Percentiles rank a stretch among this genome's conserved stretches.
phyloP scores from a whole-genome alignment of 257 asterid genomes.

The Primulina eburnea region DNA sequence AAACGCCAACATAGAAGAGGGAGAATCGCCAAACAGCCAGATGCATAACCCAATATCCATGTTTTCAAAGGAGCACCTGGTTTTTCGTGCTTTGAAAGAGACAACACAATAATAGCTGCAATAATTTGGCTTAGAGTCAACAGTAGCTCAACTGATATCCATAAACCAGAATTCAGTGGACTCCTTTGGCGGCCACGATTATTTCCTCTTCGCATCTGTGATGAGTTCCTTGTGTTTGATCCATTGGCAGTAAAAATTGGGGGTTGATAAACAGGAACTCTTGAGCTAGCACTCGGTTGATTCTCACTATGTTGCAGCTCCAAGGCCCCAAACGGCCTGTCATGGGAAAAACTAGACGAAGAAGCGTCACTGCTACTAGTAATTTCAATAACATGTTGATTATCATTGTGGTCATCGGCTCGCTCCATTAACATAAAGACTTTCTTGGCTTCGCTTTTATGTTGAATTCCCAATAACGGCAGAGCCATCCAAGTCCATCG shows the following conservation, averaged over 20 bases:
- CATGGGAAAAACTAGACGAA: constrained; percentile 53
- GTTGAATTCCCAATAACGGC: constrained; percentile 56
- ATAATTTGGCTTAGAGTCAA: constrained; percentile 76
- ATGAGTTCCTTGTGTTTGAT: constrained; percentile 57
- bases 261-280: constrained; percentile 49
- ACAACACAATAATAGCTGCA: constrained; percentile 74
- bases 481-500: constrained; percentile 56
- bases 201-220: constrained; percentile 62
- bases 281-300: constrained; percentile 59
- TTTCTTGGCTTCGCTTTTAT: constrained; percentile 49
- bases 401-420: constrained; percentile 34
- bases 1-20: constrained; percentile 93
- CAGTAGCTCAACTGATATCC: constrained; percentile 79
- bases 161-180: constrained; percentile 73
- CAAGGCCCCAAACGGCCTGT: constrained; percentile 38
- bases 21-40: constrained; percentile 82
- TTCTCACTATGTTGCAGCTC: constrained; percentile 51
- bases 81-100: constrained; percentile 69
- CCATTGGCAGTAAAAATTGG: constrained; percentile 28
- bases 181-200: constrained; percentile 70
- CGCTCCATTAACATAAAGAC: constrained; percentile 64
- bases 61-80: constrained; percentile 74
- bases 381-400: constrained; percentile 66
- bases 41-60: constrained; percentile 88
- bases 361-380: constrained; percentile 52